Conservation (phyloP, 352 stramenopile genomes). For the Pythium sp. region DNA sequence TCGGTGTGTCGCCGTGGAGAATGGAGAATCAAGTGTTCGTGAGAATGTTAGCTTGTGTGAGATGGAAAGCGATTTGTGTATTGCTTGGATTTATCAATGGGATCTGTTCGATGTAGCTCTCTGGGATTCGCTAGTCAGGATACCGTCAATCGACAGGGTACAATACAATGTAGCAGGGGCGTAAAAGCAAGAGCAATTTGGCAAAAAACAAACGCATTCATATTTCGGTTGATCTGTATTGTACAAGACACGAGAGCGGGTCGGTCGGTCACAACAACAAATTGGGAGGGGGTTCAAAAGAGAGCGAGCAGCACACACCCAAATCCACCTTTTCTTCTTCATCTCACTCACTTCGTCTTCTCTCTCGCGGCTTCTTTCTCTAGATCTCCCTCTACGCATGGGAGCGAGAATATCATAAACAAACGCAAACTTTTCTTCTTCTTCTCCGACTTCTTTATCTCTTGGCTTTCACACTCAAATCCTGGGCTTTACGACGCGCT, state of each 20-base stretch:
- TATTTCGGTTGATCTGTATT: constrained; percentile 28
- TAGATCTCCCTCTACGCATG: constrained; percentile 18
- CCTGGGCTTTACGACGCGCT: constrained; percentile 55
- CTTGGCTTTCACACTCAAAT: neutral
- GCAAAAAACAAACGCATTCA: neutral
- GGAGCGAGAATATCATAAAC: constrained; percentile 13
- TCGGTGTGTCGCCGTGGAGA: neutral
- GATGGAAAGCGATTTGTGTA: too few relatives aligned
- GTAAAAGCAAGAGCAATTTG: too few relatives aligned
- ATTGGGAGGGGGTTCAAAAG: neutral
- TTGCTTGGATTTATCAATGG: too few relatives aligned
- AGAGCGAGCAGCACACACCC: constrained; percentile 10
- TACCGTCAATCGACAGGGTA: too few relatives aligned
- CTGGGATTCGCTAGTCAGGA: too few relatives aligned
- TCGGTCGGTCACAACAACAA: constrained; percentile 13
- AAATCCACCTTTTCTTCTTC: constrained; percentile 3
- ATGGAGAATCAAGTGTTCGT: too few relatives aligned
- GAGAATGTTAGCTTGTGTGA: too few relatives aligned
- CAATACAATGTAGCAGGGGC: too few relatives aligned
- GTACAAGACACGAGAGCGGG: constrained; percentile 23
- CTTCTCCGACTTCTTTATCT: neutral
- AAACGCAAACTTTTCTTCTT: constrained; percentile 13
- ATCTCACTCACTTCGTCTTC: neutral
- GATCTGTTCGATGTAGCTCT: too few relatives aligned
- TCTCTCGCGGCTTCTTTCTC: constrained; percentile 5